Conservation (phyloP, 169 alveolate genomes). For the Eimeria necatrix region DNA sequence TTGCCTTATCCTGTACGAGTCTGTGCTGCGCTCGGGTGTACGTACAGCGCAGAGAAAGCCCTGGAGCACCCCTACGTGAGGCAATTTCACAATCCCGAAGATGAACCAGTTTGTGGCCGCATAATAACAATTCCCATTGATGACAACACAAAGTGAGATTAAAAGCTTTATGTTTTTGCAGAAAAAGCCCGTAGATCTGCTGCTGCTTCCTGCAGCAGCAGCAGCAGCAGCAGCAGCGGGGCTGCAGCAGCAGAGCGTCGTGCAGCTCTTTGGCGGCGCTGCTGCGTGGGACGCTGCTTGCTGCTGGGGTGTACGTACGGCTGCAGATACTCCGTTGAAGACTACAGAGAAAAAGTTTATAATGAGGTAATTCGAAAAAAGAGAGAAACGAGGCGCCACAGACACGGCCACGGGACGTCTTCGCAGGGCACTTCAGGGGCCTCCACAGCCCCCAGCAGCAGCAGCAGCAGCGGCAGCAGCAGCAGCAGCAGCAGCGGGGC, state of each 20-base stretch:
- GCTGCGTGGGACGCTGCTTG: slow-evolving; percentile 8
- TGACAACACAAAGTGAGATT: slow-evolving; percentile 83
- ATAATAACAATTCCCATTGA: slow-evolving; percentile 82
- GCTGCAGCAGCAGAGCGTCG: background rate
- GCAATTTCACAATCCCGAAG: slow-evolving; percentile 94
- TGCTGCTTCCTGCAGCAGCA: background rate
- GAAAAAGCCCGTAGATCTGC: background rate
- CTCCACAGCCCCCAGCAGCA: background rate
- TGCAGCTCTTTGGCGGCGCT: background rate
- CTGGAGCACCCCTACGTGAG: slow-evolving; percentile 94
- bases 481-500: slow-evolving; percentile 26
- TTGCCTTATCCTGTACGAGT: background rate
- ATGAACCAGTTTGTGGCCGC: slow-evolving; percentile 92
- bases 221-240: background rate
- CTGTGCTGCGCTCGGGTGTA: background rate
- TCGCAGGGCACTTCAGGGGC: background rate
- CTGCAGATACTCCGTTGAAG: slow-evolving; percentile 75
- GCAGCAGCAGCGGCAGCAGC: slow-evolving; percentile 64
- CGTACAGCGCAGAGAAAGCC: slow-evolving; percentile 93
- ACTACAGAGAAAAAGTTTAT: slow-evolving; percentile 83
- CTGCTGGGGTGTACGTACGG: slow-evolving; percentile 27
- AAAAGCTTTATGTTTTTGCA: background rate
- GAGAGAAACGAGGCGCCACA: slow-evolving; percentile 82
- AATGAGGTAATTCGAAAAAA: slow-evolving; percentile 82
- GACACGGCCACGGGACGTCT: slow-evolving; percentile 8